Conservation (phyloP, 2,329 filamentous ascomycete genomes). For the Sporothrix variecibatus region DNA sequence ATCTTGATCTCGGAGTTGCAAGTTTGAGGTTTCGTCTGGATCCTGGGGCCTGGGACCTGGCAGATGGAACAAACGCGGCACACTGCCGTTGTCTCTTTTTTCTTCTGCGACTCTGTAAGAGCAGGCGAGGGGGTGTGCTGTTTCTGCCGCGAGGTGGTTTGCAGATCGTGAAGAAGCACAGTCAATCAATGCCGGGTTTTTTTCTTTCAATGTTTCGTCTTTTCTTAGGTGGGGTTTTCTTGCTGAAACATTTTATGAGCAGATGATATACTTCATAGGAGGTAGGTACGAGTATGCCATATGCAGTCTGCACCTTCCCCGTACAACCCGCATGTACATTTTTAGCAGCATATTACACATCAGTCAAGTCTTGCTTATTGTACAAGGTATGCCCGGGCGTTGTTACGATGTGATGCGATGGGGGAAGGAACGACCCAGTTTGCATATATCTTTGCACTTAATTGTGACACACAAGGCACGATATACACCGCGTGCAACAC, state of each 20-base stretch:
- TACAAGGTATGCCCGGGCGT: neutral
- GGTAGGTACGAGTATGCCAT: neutral
- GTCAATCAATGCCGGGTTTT: slow-evolving; percentile 10
- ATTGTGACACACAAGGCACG: neutral
- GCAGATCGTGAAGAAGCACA: slow-evolving; percentile 15
- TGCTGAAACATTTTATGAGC: neutral
- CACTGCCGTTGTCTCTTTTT: neutral
- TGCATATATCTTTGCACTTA: neutral
- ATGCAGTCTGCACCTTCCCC: slow-evolving; percentile 6
- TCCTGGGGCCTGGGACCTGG: slow-evolving; percentile 22
- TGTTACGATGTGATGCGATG: neutral
- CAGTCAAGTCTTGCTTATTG: neutral
- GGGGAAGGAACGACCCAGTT: neutral
- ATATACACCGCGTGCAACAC: neutral
- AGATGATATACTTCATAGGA: neutral
- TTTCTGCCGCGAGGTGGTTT: slow-evolving; percentile 13
- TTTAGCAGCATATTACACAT: slow-evolving; percentile 7
- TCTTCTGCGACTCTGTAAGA: neutral
- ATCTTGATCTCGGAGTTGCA: neutral
- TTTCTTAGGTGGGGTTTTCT: slow-evolving; percentile 11
- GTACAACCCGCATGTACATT: neutral
- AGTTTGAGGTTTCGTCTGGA: neutral
- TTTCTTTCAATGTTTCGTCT: slow-evolving; percentile 4
- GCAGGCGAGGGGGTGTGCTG: neutral
- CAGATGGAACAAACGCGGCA: slow-evolving; percentile 9